Evolutionary conservation across 1,139 yeast genomes (phyloP).

Genomic region (Candida gigantensis): DNA sequence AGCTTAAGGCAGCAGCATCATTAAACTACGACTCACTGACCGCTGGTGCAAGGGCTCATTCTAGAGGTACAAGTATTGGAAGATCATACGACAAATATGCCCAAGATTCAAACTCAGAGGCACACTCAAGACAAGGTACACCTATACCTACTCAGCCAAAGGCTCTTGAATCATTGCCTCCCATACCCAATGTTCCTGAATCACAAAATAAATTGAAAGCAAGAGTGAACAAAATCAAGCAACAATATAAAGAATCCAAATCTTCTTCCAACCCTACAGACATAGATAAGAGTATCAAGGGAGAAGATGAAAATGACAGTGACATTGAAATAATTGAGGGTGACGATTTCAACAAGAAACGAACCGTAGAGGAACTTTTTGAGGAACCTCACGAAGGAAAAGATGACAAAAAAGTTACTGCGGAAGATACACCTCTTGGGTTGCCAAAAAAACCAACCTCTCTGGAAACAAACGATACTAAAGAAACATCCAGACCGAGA

Average conservation of each 20-base stretch:
- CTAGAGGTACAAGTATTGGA: constrained; percentile 21
- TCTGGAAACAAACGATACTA: neutral
- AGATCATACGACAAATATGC: constrained; percentile 35
- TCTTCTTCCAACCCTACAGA: neutral
- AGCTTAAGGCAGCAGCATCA: constrained; percentile 11
- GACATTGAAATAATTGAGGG: no score
- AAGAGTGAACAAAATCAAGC: constrained; percentile 1
- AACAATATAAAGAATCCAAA: neutral
- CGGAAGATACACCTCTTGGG: neutral
- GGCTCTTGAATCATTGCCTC: neutral
- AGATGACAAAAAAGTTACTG: neutral
- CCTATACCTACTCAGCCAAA: neutral
- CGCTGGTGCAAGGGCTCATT: constrained; percentile 22
- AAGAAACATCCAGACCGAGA: neutral
- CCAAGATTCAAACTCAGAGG: neutral
- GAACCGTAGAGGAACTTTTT: no score
- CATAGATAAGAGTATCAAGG: neutral
- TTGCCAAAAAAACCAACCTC: neutral
- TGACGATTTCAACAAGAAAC: no score
- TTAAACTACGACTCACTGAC: constrained; percentile 26
- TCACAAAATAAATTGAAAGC: constrained; percentile 1
- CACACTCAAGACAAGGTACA: neutral
- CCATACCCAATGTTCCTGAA: neutral
- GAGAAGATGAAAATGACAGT: no score
- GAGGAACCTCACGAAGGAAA: neutral